phyloP scores from a whole-genome alignment of 108 stramenopile species.

The Discostella stelligeroides region DNA sequence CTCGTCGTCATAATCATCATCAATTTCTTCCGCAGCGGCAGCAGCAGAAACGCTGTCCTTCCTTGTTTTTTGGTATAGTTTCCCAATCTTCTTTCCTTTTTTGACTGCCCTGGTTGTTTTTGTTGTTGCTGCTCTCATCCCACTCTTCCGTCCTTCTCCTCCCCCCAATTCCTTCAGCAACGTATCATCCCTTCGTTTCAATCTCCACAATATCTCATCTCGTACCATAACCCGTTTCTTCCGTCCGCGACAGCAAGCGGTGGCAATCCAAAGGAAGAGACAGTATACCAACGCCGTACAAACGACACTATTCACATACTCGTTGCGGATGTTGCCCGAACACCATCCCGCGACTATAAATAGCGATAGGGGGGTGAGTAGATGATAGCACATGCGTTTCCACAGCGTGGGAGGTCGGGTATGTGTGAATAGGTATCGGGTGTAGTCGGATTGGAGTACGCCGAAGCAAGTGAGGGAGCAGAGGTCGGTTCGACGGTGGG shows the following conservation, averaged over 20 bases:
- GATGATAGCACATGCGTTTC: constrained; percentile 57
- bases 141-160: constrained; percentile 8
- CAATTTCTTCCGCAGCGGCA: no score
- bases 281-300: constrained; percentile 50
- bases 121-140: no score
- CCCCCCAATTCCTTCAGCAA: no score
- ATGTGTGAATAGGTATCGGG: constrained; percentile 69
- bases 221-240: constrained; percentile 66
- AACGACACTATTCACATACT: constrained; percentile 54
- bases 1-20: constrained; percentile 44
- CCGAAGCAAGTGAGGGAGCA: constrained; percentile 81
- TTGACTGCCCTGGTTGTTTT: no score
- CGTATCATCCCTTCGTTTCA: constrained; percentile 41
- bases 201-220: constrained; percentile 69
- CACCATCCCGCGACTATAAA: constrained; percentile 68
- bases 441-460: constrained; percentile 70
- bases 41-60: no score
- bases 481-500: constrained; percentile 72
- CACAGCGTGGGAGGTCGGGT: constrained; percentile 56
- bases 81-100: no score
- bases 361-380: constrained; percentile 55
- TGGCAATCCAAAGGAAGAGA: constrained; percentile 54
- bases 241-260: constrained; percentile 57
- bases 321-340: constrained; percentile 61
- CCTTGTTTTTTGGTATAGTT: no score